Base-by-base conservation (phyloP, 1,284 basidiomycete genomes). In the Ceratobasidium sp. region DNA sequence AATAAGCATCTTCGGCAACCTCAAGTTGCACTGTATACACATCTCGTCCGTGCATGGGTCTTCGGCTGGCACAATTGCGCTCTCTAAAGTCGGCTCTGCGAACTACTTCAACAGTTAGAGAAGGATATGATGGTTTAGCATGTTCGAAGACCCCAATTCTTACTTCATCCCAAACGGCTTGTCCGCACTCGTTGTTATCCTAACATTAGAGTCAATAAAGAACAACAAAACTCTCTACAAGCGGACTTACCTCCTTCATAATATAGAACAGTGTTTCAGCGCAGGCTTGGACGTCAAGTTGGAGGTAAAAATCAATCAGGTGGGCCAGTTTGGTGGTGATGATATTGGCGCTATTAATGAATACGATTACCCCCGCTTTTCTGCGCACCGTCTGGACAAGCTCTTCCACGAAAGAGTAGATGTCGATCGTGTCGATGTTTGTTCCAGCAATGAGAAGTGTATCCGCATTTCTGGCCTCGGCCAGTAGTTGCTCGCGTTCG, bases 291-390 rank as follows among this genome's bases (percentile, higher is more conserved):
- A 62, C 43, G 26, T 62, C 59, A 14, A 62, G 21, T 28, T 47
- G 13, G 26, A 62, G 59, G 26, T 62, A 43, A 23, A 46, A 62
- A 43, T 62, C 59, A 28, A 47, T 28, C 23, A 30, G 11, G 18
- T 62, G 26, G 13, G 11, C 32, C 26, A 30, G 16, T 1, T 26
- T 6, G 4, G 8, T 1, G 11, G 1, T 16, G 8, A 16, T 18
- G 26, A 54, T n/a, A 9, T 54, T 26, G 11, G 3, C 26, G 4
- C 13, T n/a, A 26, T 54, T 26, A 16, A 54, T 30, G 18, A 30
- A 54, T 1, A 54, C 52, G 1, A 54, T 26, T 7, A 16, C 52
- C 7, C 52, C 52, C 6, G 18, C 28, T 8, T 30, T 26, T 8
- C 18, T 30, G 7, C 26, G 52, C 5, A 54, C 52, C 8, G 16